Evolutionary conservation across 441 rosid species (phyloP), one percentile per base, ranked within the genome.

Genomic region (Eruca vesicaria): DNA sequence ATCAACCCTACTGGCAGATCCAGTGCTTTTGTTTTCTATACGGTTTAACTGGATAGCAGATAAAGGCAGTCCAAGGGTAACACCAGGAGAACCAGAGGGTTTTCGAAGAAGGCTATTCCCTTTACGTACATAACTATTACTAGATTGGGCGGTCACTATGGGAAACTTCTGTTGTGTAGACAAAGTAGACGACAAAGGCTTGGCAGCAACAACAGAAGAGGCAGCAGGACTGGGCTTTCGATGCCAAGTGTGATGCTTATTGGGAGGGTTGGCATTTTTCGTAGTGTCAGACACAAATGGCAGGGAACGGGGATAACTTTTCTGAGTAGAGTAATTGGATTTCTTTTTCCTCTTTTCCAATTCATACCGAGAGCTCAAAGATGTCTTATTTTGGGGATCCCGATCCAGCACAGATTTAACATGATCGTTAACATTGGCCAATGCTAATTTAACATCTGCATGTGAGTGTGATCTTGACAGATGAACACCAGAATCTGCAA

Each of bases 81-180:
- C 76, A 63, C 67, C 74, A 45, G 94, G 82, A 69, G 89, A 79
- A 58, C 61, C 84, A 52, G 73, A 64, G 38, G 96, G 81, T 72
- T 90, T 87, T 77, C 98, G 88, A 64, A 93, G 94, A 83, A 96
- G 94, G 79, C 97, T 93, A 81, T 90, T 96, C 72, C 98, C 97
- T 85, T 96, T 96, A 57, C 97, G 96, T 78, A 96, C 76, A 68
- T 96, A 96, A 63, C 87, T 83, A 74, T 68, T 65, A 53, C 68
- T 85, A 63, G 64, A 67, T 71, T 77, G 75, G 32, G 82, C 68
- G 32, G 69, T 74, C 62, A 73, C 84, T 61, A 72, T 82, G 2
- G 86, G 78, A 53, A 79, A 32, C 68, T 79, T 90, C 74, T 69
- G 79, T 74, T 73, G 88, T n/a, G 77, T 64, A 80, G 85, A 79